Conservation (phyloP, 768 basidiomycete species). For the Pleurotus platypus region DNA sequence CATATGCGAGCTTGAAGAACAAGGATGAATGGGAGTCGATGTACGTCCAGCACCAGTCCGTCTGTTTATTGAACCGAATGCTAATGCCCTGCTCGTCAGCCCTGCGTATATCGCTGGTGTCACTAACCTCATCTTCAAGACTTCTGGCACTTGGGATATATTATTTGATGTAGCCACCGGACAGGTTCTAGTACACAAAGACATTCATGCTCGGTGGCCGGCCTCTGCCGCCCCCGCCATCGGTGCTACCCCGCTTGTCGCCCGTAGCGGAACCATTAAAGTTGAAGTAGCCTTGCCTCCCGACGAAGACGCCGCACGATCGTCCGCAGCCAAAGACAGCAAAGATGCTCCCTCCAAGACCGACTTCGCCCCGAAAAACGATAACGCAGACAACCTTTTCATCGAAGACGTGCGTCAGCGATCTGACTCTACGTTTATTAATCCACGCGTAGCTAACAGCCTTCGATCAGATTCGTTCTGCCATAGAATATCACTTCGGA, state of each 20-base stretch:
- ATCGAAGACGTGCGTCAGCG: slow-evolving; percentile 82
- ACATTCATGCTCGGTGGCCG: slow-evolving; percentile 64
- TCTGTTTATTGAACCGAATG: neutral
- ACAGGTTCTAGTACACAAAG: slow-evolving; percentile 82
- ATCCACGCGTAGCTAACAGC: no score
- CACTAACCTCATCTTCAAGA: slow-evolving; percentile 94
- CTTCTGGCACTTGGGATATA: slow-evolving; percentile 86
- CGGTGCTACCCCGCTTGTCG: slow-evolving; percentile 36
- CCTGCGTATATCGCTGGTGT: slow-evolving; percentile 96
- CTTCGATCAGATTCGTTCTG: slow-evolving; percentile 62
- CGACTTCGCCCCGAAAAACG: slow-evolving; percentile 53
- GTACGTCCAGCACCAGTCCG: slow-evolving; percentile 41
- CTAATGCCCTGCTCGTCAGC: slow-evolving; percentile 30
- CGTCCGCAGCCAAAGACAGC: slow-evolving; percentile 20
- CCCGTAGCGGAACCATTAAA: slow-evolving; percentile 60
- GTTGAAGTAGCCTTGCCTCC: slow-evolving; percentile 58
- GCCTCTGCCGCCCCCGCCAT: slow-evolving; percentile 33
- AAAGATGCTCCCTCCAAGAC: slow-evolving; percentile 53
- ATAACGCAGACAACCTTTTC: slow-evolving; percentile 78
- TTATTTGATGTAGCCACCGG: slow-evolving; percentile 89
- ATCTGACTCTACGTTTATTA: no score
- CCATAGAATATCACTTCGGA: slow-evolving; percentile 90
- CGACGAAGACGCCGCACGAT: slow-evolving; percentile 70
- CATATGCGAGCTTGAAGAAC: slow-evolving; percentile 88
- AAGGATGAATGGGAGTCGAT: slow-evolving; percentile 87